phyloP scores from a whole-genome alignment of 257 asterid genomes.

The Handroanthus guayacan region DNA sequence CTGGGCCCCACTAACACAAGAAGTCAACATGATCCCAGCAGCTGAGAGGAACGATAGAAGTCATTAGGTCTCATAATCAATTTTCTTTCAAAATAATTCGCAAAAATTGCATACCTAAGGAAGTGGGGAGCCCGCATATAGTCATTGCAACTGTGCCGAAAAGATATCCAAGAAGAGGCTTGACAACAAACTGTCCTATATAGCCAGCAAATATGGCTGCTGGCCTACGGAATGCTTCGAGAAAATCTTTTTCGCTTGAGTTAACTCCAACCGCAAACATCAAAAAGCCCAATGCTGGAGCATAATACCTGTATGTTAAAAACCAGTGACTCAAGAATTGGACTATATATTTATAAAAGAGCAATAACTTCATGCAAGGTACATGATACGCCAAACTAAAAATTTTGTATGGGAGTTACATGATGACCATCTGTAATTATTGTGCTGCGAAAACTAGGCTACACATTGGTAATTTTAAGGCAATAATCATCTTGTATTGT shows the following conservation, averaged over 20 bases:
- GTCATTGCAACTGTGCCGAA: slow-evolving; percentile 75
- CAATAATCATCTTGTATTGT: slow-evolving; percentile 1
- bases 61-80: slow-evolving; percentile 35
- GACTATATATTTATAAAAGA: background rate
- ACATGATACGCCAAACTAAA: too few species aligned
- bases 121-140: slow-evolving; percentile 75
- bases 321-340: slow-evolving; percentile 34
- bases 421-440: background rate
- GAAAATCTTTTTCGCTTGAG: slow-evolving; percentile 91
- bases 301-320: slow-evolving; percentile 74
- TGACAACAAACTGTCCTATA: slow-evolving; percentile 79
- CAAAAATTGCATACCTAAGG: slow-evolving; percentile 59
- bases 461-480: background rate
- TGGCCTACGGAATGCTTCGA: slow-evolving; percentile 88
- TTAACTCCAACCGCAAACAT: slow-evolving; percentile 99
- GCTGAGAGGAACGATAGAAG: slow-evolving; percentile 54
- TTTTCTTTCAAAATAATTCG: background rate
- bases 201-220: slow-evolving; percentile 67
- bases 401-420: background rate
- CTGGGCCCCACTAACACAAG: slow-evolving; percentile 98
- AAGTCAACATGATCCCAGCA: slow-evolving; percentile 91
- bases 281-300: slow-evolving; percentile 96
- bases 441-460: background rate
- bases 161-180: slow-evolving; percentile 89
- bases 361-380: background rate